Conservation (phyloP, 164 flowering plant species). For the Macadamia tetraphylla region DNA sequence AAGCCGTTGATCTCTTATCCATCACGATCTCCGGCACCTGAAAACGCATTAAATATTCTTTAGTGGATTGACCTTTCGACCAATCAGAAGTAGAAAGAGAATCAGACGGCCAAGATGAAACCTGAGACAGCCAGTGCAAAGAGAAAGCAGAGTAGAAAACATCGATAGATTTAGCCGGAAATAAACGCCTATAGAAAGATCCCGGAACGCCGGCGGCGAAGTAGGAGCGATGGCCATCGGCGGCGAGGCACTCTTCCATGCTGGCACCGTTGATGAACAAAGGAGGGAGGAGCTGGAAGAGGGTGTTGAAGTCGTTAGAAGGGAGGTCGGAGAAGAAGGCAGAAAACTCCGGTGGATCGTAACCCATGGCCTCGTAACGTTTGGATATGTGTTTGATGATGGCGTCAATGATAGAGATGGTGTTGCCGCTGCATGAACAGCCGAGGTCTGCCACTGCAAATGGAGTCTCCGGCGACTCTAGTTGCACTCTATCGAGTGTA, state of each 20-base stretch:
- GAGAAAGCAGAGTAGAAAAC: conserved; percentile 86
- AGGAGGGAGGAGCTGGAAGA: conserved; percentile 84
- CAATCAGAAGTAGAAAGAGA: too few relatives aligned
- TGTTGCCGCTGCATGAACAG: conserved; percentile 74
- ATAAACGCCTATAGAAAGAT: conserved; percentile 67
- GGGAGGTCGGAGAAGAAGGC: conserved; percentile 90
- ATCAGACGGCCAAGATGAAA: conserved; percentile 1
- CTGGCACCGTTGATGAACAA: conserved; percentile 37
- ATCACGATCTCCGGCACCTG: conserved; percentile 72
- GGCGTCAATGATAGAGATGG: conserved; percentile 50
- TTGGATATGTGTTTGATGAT: conserved; percentile 69
- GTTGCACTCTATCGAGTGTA: conserved; percentile 51
- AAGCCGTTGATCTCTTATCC: conserved; percentile 61
- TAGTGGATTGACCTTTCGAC: too few relatives aligned
- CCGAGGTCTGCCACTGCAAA: conserved; percentile 77
- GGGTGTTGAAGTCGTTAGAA: conserved; percentile 87
- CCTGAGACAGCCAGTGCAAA: conserved; percentile 96
- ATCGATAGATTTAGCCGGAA: conserved; percentile 61
- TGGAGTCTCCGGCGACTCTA: conserved; percentile 33
- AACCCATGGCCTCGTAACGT: conserved; percentile 54
- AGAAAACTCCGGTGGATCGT: conserved; percentile 65
- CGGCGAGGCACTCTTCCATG: conserved; percentile 80
- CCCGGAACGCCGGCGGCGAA: conserved; percentile 90
- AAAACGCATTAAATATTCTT: background rate
- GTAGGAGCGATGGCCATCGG: conserved; percentile 54